Base-by-base conservation (phyloP, 345 rosid species). In the Passiflora organensis region DNA sequence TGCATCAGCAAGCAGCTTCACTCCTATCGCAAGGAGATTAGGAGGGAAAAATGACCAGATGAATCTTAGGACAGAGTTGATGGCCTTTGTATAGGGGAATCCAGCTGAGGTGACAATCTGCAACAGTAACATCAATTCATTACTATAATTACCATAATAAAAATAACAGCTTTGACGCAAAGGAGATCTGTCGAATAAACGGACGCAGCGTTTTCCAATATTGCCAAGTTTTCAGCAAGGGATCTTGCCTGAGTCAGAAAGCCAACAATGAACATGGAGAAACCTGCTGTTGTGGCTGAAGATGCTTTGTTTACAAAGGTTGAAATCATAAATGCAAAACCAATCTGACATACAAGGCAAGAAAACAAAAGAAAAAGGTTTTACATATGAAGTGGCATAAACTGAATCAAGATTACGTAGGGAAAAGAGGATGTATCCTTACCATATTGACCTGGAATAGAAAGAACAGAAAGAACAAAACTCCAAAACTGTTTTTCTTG, bases 371-470 rank as follows among this genome's bases (percentile, higher is more conserved):
- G 57, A 70, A 36, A 67, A 46, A 36, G 22, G 56, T 50, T 48
- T 48, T n/a, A n/a, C n/a, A 55, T 5, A 52, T 19, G 13, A 36
- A 51, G 13, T 64, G 22, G 22, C 24, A 23, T 38, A 12, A 59
- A 46, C 36, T 22, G 10, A 18, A 48, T 18, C 10, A 53, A 32
- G 1, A 14, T 16, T 20, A 0, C 21, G 19, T 22, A 14, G 24
- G 37, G n/a, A 48, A n/a, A 2, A 20, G 15, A 25, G 48, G 21
- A 41, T 2, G 50, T 13, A 28, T 46, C 59, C 51, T 60, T 77
- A 91, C 98, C 98, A 91, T 82, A 63, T 84, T 85, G 51, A 88
- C 63, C 72, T 85, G 88, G 72, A 91, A 88, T 22, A 91, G 93
- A 71, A 82, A 78, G 81, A 88, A 91, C 24, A 82, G 63, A n/a